Base-by-base conservation (phyloP, 352 stramenopile genomes). In the Globisporangium acanthophoron region DNA sequence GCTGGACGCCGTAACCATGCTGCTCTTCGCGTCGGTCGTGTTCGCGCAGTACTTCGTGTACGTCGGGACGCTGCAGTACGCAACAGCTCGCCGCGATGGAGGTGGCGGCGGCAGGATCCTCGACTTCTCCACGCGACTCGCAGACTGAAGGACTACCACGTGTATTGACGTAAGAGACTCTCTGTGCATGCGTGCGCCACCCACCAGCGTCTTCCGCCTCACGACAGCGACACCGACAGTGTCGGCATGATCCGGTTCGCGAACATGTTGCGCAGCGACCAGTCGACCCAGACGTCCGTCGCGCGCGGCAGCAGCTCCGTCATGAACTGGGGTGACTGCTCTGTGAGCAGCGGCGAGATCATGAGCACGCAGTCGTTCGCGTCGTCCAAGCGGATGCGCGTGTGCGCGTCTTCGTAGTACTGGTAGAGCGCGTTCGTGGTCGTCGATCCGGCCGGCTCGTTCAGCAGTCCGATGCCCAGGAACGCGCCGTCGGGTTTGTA, bases 1-100 rank as follows among this genome's bases (percentile, higher is more conserved):
- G 16, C 69, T 98, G 58, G 94, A 98, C 59, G 78, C 88, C 9
- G 78, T 96, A 2, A 88, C 97, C 61, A 89, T 83, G 45, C 89
- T 97, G 62, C 82, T 98, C 43, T 97, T 97, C 41, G 69, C 74
- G n/a, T 74, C 70, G 13, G 64, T 76, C 15, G 65, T 80, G 20
- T 85, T 85, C 29, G 62, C 70, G 53, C 76, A 76, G 57, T 78
- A 70, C 27, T 80, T 78, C 58, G n/a, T 80, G 12, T 80, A 77
- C 47, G 57, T 67, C 11, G 52, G 45, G 16, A 57, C 54, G 16
- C 41, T 44, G n/a, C 50, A 41, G 20, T 24, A 55, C 33, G 33
- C 48, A 20, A 16, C 27, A 27, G 24, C 24, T 27, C 48, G 16
- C 3, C 48, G 13, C 2, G 21, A 52, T 5, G 48, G 16, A 21